These are phyloP conservation scores for Penicillium sp. DNA, from an alignment of 2,329 filamentous ascomycete species.

Conservation along the genomic window DNA sequence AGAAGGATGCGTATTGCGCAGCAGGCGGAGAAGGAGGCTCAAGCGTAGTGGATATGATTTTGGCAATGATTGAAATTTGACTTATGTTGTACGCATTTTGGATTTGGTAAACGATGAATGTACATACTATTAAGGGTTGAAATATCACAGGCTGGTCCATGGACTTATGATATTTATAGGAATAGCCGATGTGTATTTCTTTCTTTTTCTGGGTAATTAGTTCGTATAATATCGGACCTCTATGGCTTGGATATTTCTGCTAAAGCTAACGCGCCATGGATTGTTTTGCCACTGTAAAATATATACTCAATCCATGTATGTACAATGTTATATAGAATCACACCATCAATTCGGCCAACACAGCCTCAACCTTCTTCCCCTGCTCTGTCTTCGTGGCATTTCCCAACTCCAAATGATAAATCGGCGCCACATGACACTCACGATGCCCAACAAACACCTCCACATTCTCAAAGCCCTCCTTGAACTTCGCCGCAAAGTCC, in stretches of 20 bases:
- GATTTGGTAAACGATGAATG: background rate
- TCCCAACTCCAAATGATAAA: constrained; percentile 39
- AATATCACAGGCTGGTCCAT: background rate
- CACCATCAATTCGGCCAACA: constrained; percentile 26
- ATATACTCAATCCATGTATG: background rate
- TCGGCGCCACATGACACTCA: constrained; percentile 42
- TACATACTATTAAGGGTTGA: background rate
- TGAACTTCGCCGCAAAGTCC: constrained; percentile 49
- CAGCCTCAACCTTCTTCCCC: constrained; percentile 37
- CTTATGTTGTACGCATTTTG: background rate
- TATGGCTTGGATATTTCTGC: too few species aligned
- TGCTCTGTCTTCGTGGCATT: constrained; percentile 38
- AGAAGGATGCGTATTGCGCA: constrained; percentile 21
- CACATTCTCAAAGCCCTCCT: constrained; percentile 34
- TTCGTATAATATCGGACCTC: background rate
- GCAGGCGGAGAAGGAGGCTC: constrained; percentile 12
- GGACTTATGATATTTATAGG: background rate
- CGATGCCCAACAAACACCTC: constrained; percentile 37
- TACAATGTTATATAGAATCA: background rate
- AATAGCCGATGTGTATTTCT: too few species aligned
- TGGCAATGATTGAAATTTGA: background rate
- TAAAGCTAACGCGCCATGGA: background rate
- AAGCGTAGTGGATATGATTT: background rate
- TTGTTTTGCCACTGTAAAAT: background rate
- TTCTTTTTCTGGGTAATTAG: too few species aligned